Evolutionary conservation across 2,329 filamentous ascomycete species (phyloP), one percentile per base, ranked within the genome.

Genomic region (Hysterium pulicare): DNA sequence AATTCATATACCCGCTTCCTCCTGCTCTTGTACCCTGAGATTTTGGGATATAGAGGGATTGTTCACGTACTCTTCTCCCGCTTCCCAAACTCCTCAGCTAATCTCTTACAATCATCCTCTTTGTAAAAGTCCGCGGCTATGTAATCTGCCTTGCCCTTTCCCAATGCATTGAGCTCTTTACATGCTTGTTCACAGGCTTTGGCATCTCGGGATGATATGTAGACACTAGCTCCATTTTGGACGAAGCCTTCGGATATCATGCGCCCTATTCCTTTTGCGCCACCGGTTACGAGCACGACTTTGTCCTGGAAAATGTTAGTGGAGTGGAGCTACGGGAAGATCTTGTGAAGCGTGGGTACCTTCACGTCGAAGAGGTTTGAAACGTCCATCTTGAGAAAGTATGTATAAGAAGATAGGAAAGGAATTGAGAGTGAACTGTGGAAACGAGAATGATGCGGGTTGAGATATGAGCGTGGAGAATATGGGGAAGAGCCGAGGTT

Each of bases 221-320:
- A 87, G 5, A 87, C 84, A 48, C 78, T 84, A 13, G 74, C 75
- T 43, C 81, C 80, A 64, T 83, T 84, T 43, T 71, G 61, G n/a
- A 84, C 73, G 64, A 82, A 84, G 44, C 80, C 82, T 43, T 81
- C 71, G 23, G 79, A 77, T 49, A 86, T 85, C 82, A 85, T 85
- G 45, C 77, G 77, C 13, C 82, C 82, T 49, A 85, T 79, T 50
- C 81, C 82, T 58, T 83, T 72, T 4, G 70, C 70, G 24, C 70
- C 71, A 46, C 71, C 71, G 3, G 71, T 73, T 13, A 74, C 61
- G 46, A 74, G 66, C 39, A 73, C 65, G n/a, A 71, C 55, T 58
- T 71, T 72, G 60, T 61, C 67, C 57, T 69, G 54, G 10, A 5
- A 8, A 11, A 13, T 37, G 32, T 36, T 20, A 39, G 37, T 15